Base-by-base conservation (phyloP, 2,329 filamentous ascomycete genomes). In the Parasarocladium wereldwijsianum region DNA sequence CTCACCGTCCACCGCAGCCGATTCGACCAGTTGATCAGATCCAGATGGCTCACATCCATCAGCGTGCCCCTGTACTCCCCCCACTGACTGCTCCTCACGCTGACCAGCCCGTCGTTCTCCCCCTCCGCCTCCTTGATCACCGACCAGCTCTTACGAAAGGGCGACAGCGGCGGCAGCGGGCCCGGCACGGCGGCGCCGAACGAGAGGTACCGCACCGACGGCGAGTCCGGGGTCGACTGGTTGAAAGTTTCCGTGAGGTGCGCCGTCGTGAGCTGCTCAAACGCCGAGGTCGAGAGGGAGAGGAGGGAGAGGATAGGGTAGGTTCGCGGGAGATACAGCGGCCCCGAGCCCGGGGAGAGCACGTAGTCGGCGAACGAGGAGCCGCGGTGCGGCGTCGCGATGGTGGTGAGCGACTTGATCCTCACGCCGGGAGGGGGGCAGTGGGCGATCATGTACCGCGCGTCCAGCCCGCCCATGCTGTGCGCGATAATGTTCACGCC, bases 401-500 rank as follows among this genome's bases (percentile, higher is more conserved):
- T 52, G 11, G 67, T 72, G 24, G 67, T 62, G 10, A 72, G 55
- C 3, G 61, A 62, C 17, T 56, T 55, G 29, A 71, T 62, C 12
- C 52, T 44, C 13, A 69, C 52, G 23, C 54, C 49, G 15, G 50
- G 45, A 1, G 64, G 65, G 24, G 52, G 53, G 9, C 75, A 54
- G 29, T 58, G 57, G 14, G 70, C 68, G 31, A 76, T 67, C 70
- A 77, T 73, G 47, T 74, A 73, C 26, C 73, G 59, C 8, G 70
- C 66, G 45, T 77, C 73, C 4, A 78, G 57, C 2, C 73, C 72
- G 27, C 73, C 70, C 70, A 76, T 76, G 40, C 62, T 69, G 52
- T 85, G 79, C 23, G 70, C 70, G 13, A 85, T 62, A 35, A 93
- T 80, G 46, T 82, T 83, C 39, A 93, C 82, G 29, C 75, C 69